phyloP scores from a whole-genome alignment of 1,284 basidiomycete genomes.

The Naganishia liquefaciens region DNA sequence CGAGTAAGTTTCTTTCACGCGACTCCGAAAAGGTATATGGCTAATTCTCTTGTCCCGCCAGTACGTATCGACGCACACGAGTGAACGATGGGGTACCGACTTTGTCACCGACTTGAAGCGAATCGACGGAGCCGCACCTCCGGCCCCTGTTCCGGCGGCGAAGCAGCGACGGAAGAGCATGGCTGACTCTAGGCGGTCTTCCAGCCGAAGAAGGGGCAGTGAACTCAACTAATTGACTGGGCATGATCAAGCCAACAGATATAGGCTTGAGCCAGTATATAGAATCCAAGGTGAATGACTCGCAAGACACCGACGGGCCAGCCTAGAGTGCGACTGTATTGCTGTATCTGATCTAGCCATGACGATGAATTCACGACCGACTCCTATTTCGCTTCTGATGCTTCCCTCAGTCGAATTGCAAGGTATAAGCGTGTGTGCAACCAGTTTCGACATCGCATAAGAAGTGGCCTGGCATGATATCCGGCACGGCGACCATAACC shows the following conservation, averaged over 20 bases:
- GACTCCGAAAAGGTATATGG: not conserved
- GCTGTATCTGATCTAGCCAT: conserved; percentile 7
- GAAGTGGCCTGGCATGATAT: too few relatives aligned
- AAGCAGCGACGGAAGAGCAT: conserved; percentile 30
- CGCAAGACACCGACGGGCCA: not conserved
- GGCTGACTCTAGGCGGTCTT: conserved; percentile 22
- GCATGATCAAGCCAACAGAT: not conserved
- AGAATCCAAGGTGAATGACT: not conserved
- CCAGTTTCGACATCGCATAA: too few relatives aligned
- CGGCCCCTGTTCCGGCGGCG: conserved; percentile 33
- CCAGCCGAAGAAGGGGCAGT: conserved; percentile 9
- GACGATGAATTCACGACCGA: not conserved
- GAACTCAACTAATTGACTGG: conserved; percentile 7
- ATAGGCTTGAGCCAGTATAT: not conserved
- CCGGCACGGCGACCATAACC: too few relatives aligned
- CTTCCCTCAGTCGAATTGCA: too few relatives aligned
- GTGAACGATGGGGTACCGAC: conserved; percentile 86
- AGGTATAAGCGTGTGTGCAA: too few relatives aligned
- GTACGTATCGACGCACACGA: conserved; percentile 91
- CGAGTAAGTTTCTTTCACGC: conserved; percentile 57
- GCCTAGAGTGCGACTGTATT: not conserved
- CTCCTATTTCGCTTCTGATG: too few relatives aligned
- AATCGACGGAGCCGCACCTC: conserved; percentile 39
- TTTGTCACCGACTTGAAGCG: conserved; percentile 71
- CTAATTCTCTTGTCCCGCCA: conserved; percentile 34